Evolutionary conservation across 164 flowering plant species (phyloP), one percentile per base, ranked within the genome.

Genomic region (Cinnamomum chago): DNA sequence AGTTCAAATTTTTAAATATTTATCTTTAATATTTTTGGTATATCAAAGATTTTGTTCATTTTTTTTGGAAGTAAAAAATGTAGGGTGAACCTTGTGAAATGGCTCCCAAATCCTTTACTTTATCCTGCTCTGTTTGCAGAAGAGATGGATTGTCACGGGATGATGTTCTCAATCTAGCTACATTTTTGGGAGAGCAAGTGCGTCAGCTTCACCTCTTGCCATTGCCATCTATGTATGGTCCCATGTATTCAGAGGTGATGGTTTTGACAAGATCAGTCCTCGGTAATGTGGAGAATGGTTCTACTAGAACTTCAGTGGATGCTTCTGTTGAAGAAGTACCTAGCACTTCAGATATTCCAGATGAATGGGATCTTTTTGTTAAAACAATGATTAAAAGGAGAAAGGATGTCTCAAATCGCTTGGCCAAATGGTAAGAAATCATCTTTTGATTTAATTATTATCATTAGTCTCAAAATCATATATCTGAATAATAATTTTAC

Each of bases 111-210:
- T 28, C 15, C 47, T 40, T 0, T 5, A 7, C 10, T 67, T 66
- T 13, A 55, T 58, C 68, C 18, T 70, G 33, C 71, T 70, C 58
- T 81, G 18, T 76, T 78, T 88, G 87, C 88, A 95, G 98, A 84
- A 85, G 93, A 79, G 93, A 90, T 71, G 62, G 67, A 5, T 75
- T 95, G 27, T 77, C 92, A 33, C 75, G 76, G 83, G 89, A 89
- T 78, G 93, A 93, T 72, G 50, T 58, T 30, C 74, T 83, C 62
- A 81, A 83, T 81, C 80, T 95, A 74, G 93, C 99, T 76, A 88
- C 93, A 58, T 92, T 93, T 79, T 73, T 95, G 81, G 99, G 99
- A 70, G 85, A 90, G 79, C 96, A 93, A 81, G 75, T 95, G 77
- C 89, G 77, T 52, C 79, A 85, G 79, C 97, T 95, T 77, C 99